phyloP scores from a whole-genome alignment of 768 basidiomycete genomes.

The Russula olivacea region DNA sequence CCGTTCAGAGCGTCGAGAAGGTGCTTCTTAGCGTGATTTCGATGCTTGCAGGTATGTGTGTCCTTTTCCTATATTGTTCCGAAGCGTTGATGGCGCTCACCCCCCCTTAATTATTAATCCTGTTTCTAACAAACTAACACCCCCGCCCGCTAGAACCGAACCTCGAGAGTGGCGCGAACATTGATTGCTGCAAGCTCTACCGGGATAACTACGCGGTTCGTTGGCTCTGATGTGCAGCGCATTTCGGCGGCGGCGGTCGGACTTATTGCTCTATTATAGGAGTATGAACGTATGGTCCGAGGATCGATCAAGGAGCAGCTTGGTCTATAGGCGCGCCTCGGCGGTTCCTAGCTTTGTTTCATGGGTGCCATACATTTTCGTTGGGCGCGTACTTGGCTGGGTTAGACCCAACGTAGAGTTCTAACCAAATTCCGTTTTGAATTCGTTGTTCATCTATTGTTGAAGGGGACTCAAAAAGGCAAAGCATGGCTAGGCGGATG shows the following conservation, averaged over 20 bases:
- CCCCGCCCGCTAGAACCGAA: conserved; percentile 85
- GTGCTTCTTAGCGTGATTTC: conserved; percentile 93
- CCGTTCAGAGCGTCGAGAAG: conserved; percentile 98
- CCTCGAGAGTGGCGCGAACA: conserved; percentile 94
- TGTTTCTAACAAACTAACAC: too few species aligned
- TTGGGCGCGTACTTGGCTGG: background rate
- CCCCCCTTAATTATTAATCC: too few species aligned
- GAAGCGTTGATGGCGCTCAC: too few species aligned
- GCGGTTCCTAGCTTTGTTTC: background rate
- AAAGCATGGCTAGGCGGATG: conserved; percentile 1
- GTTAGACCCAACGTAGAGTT: background rate
- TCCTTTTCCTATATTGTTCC: background rate
- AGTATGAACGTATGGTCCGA: conserved; percentile 85
- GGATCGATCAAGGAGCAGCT: conserved; percentile 81
- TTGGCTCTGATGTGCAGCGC: background rate
- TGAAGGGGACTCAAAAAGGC: conserved; percentile 2
- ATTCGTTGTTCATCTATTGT: background rate
- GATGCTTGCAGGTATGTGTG: conserved; percentile 81
- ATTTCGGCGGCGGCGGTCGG: too few species aligned
- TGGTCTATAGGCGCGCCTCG: conserved; percentile 47
- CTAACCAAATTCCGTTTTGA: background rate
- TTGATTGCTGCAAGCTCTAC: conserved; percentile 96
- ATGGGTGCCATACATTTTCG: background rate
- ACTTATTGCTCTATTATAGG: conserved; percentile 35
- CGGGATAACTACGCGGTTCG: conserved; percentile 69